Conservation (phyloP, 345 rosid genomes). For the Brassica napus region Da-Ae NC_063435.1:3908001-3908500, state of each 20-base stretch:
- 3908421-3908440: neutral
- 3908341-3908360: slow-evolving; percentile 54
- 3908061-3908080: slow-evolving; percentile 66
- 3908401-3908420: neutral
- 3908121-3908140: neutral
- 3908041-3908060: slow-evolving; percentile 44
- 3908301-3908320: slow-evolving; percentile 74
- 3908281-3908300: slow-evolving; percentile 87
- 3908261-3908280: neutral
- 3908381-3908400: neutral
- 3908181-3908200: slow-evolving; percentile 68
- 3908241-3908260: neutral
- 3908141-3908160: neutral
- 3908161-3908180: slow-evolving; percentile 61
- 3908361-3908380: slow-evolving; percentile 53
- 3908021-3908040: slow-evolving; percentile 40
- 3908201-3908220: slow-evolving; percentile 53
- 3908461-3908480: slow-evolving; percentile 66
- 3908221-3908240: neutral
- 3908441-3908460: neutral
- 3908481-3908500: slow-evolving; percentile 65
- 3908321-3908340: slow-evolving; percentile 84
- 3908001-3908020: slow-evolving; percentile 58
- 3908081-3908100: slow-evolving; percentile 62
- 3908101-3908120: neutral